Evolutionary conservation across 2,329 filamentous ascomycete genomes (phyloP).

Genomic region (Pseudocercospora eumusae): DNA sequence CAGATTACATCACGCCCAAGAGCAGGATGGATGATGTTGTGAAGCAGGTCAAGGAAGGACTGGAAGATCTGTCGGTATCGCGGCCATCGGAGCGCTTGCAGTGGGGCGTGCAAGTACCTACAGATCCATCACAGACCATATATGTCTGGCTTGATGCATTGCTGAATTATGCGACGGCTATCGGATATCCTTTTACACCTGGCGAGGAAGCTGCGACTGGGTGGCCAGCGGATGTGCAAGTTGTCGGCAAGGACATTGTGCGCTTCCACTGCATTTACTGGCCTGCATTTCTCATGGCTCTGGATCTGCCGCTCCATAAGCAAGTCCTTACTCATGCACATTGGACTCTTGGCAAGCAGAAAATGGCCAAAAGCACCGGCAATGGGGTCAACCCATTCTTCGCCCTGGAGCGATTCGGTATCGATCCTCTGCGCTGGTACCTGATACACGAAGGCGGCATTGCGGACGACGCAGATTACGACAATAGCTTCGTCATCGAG

Average conservation of each 20-base stretch:
- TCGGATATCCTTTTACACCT: constrained; percentile 80
- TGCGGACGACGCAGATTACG: constrained; percentile 77
- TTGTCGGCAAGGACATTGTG: constrained; percentile 95
- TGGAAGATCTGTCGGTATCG: constrained; percentile 88
- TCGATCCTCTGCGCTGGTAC: constrained; percentile 88
- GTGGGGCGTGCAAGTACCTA: constrained; percentile 89
- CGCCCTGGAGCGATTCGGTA: constrained; percentile 82
- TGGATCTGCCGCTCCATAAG: constrained; percentile 75
- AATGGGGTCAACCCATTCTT: constrained; percentile 95
- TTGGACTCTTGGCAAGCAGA: constrained; percentile 87
- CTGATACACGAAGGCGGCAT: constrained; percentile 79
- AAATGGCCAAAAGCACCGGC: constrained; percentile 95
- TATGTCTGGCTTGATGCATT: constrained; percentile 98
- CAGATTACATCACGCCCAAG: constrained; percentile 72
- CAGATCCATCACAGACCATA: constrained; percentile 82
- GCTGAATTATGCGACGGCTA: constrained; percentile 86
- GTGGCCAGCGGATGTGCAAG: constrained; percentile 90
- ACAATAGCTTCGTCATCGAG: constrained; percentile 72
- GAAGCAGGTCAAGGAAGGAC: constrained; percentile 70
- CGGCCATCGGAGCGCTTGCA: constrained; percentile 72
- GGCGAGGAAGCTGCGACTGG: constrained; percentile 61
- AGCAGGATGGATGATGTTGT: constrained; percentile 77
- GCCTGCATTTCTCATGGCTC: constrained; percentile 91
- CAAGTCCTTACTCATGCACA: constrained; percentile 86
- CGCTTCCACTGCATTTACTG: constrained; percentile 98